Evolutionary conservation across 148 eudicot genomes (phyloP).

Genomic region (Bassia scoparia): DNA sequence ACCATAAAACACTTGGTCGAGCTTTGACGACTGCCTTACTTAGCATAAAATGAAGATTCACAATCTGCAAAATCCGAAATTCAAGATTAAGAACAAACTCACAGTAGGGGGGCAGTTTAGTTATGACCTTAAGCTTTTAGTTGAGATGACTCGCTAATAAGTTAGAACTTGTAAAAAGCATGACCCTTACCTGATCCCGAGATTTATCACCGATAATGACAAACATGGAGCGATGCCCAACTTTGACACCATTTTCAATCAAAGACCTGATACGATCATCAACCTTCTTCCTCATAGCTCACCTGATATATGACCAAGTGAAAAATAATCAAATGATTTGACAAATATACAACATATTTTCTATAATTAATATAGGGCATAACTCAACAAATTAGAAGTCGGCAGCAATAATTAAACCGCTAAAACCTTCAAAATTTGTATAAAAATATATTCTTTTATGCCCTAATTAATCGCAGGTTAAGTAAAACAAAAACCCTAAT

Average conservation of each 20-base stretch:
- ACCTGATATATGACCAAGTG: neutral
- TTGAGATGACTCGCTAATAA: no score
- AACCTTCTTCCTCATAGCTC: slow-evolving; percentile 72
- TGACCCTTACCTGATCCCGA: slow-evolving; percentile 51
- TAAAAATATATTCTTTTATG: no score
- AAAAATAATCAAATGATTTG: no score
- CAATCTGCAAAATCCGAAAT: slow-evolving; percentile 45
- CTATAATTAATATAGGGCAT: no score
- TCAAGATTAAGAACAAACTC: neutral
- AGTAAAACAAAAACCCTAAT: no score
- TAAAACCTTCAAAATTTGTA: no score
- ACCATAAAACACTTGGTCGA: slow-evolving; percentile 79
- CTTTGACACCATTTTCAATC: slow-evolving; percentile 83
- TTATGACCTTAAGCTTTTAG: no score
- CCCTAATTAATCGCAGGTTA: no score
- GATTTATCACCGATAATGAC: slow-evolving; percentile 84
- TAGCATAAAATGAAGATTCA: slow-evolving; percentile 72
- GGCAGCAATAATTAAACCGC: no score
- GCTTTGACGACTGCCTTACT: slow-evolving; percentile 59
- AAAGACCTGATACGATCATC: slow-evolving; percentile 80
- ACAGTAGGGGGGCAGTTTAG: neutral
- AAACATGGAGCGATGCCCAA: slow-evolving; percentile 74
- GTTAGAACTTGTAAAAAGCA: neutral
- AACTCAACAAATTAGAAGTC: no score
- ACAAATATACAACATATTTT: no score